Evolutionary conservation across 352 stramenopile species (phyloP), one percentile per base, ranked within the genome.

Genomic region (Phytophthora syringae): DNA sequence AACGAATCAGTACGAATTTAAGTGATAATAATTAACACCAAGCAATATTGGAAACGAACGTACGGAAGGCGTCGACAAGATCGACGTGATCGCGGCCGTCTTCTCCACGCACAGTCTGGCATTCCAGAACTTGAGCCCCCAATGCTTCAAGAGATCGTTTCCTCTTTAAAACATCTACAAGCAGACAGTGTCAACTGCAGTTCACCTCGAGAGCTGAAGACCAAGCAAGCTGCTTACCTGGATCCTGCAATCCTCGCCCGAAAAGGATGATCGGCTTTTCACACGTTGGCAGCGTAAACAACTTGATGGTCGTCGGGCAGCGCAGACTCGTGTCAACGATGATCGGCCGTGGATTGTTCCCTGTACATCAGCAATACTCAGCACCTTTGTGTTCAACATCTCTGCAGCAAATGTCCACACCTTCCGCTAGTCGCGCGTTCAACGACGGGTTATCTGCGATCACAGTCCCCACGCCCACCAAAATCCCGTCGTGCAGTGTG

Each of bases 361-460:
- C 86, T 94, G 36, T 43, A 1, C n/a, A 36, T 15, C 10, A 27
- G 18, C 40, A 47, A 25, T 20, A 7, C 18, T 27, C 40, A 22
- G 9, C 18, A 24, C 18, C 11, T 9, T n/a, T 21, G 5, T n/a
- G 10, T n/a, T 7, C n/a, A 45, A n/a, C 18, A 7, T 25, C 5
- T 11, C 9, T 11, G 16, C 39, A 36, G 5, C 27, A 32, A 32
- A 5, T 10, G 9, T 32, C 30, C 20, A 42, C 55, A 72, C 87
- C 87, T 66, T 86, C 54, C 7, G 74, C 78, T 4, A 95, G 74
- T 7, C 90, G 71, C 18, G 84, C 71, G 54, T 91, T 97, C 28
- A 97, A 67, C 47, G 88, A 97, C 42, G 92, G 92, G 43, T 97
- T 96, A 60, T 98, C 92, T 18, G 84, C 80, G 13, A 91, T 30